A percentile compares a stretch with the other conserved stretches of the same genome.
phyloP scores from a whole-genome alignment of 805 yeast genomes.

The Wilhelminamyces savonicus region DNA sequence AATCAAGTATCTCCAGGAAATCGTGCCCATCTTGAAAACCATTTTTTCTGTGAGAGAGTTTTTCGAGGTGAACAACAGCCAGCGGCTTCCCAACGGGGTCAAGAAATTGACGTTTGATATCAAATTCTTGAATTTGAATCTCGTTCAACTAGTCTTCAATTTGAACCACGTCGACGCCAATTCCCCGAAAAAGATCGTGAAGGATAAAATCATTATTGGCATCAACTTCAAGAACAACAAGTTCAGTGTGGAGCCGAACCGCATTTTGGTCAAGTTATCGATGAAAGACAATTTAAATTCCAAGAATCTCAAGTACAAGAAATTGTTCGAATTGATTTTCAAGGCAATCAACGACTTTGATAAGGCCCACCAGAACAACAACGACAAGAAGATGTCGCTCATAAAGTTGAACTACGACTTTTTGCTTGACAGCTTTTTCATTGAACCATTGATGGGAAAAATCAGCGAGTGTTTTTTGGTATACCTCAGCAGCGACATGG shows the following conservation, averaged over 20 bases:
- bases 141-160: conserved; percentile 24
- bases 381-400: too few relatives aligned
- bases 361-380: too few relatives aligned
- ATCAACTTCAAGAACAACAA: conserved; percentile 23
- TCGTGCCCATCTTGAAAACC: conserved; percentile 23
- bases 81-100: conserved; percentile 24
- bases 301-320: conserved; percentile 31
- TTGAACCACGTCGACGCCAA: conserved; percentile 19
- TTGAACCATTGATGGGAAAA: conserved; percentile 7
- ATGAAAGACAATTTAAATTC: conserved; percentile 32
- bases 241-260: conserved; percentile 15
- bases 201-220: conserved; percentile 25
- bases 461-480: conserved; percentile 5
- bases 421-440: conserved; percentile 5
- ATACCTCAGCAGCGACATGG: too few relatives aligned
- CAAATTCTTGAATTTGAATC: conserved; percentile 22
- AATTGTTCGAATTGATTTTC: conserved; percentile 25
- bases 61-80: conserved; percentile 6
- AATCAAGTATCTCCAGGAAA: conserved; percentile 25
- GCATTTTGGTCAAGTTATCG: conserved; percentile 21
- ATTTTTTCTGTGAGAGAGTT: conserved; percentile 11
- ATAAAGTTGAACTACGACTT: conserved; percentile 12
- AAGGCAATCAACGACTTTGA: conserved; percentile 5
- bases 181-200: conserved; percentile 26
- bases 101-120: conserved; percentile 25